Evolutionary conservation across 1,284 basidiomycete genomes (phyloP).

Genomic region (Trametes hirsuta): DNA sequence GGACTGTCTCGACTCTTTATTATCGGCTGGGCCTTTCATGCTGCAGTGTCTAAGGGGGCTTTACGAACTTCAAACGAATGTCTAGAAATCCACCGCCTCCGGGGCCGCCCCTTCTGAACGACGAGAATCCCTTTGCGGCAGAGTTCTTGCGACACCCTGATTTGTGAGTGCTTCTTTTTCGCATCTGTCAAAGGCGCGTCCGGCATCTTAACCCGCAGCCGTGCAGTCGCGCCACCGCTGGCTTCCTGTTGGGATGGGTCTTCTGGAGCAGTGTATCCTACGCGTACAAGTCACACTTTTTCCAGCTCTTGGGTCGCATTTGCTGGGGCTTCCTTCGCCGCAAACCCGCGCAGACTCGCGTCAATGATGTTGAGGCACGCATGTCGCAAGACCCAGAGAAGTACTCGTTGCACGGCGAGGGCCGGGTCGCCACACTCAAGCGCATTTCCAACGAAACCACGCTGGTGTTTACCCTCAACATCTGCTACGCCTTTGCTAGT

Average conservation of each 20-base stretch:
- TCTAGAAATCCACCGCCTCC: constrained; percentile 7
- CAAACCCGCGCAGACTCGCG: not conserved
- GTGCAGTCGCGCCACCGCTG: constrained; percentile 44
- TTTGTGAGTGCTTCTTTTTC: constrained; percentile 30
- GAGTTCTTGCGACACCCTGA: constrained; percentile 31
- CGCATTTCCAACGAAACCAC: constrained; percentile 26
- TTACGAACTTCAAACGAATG: constrained; percentile 17
- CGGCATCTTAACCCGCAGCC: not conserved
- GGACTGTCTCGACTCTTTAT: constrained; percentile 18
- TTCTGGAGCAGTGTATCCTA: constrained; percentile 48
- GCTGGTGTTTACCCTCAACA: constrained; percentile 45
- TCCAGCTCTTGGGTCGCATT: constrained; percentile 25
- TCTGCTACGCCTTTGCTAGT: constrained; percentile 49
- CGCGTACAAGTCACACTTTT: constrained; percentile 34
- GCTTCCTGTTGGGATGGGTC: constrained; percentile 55
- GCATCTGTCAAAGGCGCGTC: constrained; percentile 1
- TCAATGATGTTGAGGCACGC: constrained; percentile 16
- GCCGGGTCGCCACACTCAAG: not conserved
- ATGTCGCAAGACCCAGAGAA: constrained; percentile 7
- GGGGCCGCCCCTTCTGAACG: constrained; percentile 12
- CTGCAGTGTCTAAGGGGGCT: constrained; percentile 2
- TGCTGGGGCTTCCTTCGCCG: constrained; percentile 11
- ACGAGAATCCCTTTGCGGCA: constrained; percentile 19
- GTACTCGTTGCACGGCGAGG: not conserved
- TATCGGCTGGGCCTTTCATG: constrained; percentile 23